Conservation (phyloP, 2,329 filamentous ascomycete genomes). For the Eutypella sp. region DNA sequence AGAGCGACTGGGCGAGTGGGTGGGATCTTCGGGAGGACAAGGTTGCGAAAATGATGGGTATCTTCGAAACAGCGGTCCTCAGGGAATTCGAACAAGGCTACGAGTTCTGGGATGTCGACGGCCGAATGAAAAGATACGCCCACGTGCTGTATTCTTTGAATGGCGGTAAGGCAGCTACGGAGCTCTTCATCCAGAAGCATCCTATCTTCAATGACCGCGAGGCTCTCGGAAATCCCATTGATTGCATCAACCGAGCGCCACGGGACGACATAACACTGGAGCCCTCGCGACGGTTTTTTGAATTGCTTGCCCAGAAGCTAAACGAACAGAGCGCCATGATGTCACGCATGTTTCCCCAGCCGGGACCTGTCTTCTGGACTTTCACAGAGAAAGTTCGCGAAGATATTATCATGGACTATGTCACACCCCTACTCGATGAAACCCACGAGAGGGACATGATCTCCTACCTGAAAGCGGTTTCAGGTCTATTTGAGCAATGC, state of each 20-base stretch:
- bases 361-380: constrained; percentile 65
- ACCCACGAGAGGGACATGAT: constrained; percentile 70
- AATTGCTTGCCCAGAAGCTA: constrained; percentile 64
- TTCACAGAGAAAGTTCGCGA: constrained; percentile 80
- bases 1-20: constrained; percentile 74
- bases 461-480: constrained; percentile 79
- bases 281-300: constrained; percentile 78
- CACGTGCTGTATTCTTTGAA: constrained; percentile 79
- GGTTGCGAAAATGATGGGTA: constrained; percentile 66
- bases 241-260: constrained; percentile 69
- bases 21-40: constrained; percentile 67
- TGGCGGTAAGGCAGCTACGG: constrained; percentile 70
- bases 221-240: constrained; percentile 66
- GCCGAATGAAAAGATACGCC: constrained; percentile 83
- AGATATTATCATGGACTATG: constrained; percentile 80
- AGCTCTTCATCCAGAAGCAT: constrained; percentile 86
- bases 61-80: constrained; percentile 87
- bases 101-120: constrained; percentile 81
- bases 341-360: constrained; percentile 72
- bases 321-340: constrained; percentile 81
- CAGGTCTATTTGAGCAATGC: constrained; percentile 82
- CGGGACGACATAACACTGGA: constrained; percentile 69
- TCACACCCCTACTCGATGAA: constrained; percentile 82
- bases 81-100: constrained; percentile 92
- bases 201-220: constrained; percentile 73